These are phyloP conservation scores for Pyrenophora graminea DNA, from an alignment of 2,329 filamentous ascomycete genomes.

Conservation along the genomic window DNA sequence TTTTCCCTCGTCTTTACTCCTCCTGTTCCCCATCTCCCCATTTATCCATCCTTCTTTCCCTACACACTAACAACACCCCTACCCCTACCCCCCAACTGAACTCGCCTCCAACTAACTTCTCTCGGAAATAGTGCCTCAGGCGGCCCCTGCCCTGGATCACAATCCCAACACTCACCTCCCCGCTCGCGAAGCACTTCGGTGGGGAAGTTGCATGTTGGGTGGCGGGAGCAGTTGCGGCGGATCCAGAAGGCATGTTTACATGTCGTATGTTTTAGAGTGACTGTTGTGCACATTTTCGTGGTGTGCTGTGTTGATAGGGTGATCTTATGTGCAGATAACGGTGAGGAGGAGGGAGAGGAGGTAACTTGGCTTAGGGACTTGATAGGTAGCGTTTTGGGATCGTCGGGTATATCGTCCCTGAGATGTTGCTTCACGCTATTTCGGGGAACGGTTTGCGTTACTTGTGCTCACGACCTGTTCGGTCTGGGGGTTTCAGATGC, in stretches of 20 bases:
- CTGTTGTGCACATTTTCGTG: slow-evolving; percentile 26
- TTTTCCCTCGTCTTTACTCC: background rate
- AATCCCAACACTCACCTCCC: slow-evolving; percentile 32
- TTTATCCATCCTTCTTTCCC: background rate
- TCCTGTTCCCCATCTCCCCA: background rate
- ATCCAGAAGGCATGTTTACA: slow-evolving; percentile 28
- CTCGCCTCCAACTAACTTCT: slow-evolving; percentile 23
- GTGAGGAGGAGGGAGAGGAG: no score
- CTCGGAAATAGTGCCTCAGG: slow-evolving; percentile 26
- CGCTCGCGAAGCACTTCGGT: slow-evolving; percentile 24
- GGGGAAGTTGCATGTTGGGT: slow-evolving; percentile 15
- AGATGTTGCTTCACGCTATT: no score
- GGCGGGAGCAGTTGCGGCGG: slow-evolving; percentile 23
- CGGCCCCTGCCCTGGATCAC: slow-evolving; percentile 27
- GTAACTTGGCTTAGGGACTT: no score
- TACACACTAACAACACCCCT: slow-evolving; percentile 8
- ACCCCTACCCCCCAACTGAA: slow-evolving; percentile 7
- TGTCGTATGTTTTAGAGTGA: slow-evolving; percentile 26
- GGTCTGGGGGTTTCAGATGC: no score
- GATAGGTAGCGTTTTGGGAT: no score
- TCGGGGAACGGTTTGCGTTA: no score
- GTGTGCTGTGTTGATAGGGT: no score
- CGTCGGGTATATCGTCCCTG: no score
- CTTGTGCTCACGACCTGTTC: no score
- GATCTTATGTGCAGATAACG: no score